Conservation (phyloP, 768 basidiomycete species). For the Crepidotus variabilis region DNA sequence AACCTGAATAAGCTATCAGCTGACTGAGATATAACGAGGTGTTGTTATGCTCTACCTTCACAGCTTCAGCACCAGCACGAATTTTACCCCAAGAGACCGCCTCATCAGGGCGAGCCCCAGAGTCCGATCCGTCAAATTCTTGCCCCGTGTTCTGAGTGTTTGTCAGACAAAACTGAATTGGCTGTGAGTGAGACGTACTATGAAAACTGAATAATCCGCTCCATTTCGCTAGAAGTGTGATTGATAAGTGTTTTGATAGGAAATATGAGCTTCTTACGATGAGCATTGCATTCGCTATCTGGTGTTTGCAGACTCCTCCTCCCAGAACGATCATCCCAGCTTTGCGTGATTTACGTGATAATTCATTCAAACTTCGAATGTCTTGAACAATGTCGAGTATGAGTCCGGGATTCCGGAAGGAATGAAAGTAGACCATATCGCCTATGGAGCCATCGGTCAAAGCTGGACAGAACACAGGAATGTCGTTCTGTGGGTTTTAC, state of each 20-base stretch:
- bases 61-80: constrained; percentile 74
- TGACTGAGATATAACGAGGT: neutral
- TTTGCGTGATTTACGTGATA: constrained; percentile 80
- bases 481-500: constrained; percentile 73
- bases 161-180: neutral
- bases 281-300: constrained; percentile 99
- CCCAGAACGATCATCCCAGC: constrained; percentile 99
- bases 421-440: constrained; percentile 99
- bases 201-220: constrained; percentile 95
- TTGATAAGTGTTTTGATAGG: neutral
- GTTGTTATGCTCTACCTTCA: constrained; percentile 52
- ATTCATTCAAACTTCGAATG: constrained; percentile 88
- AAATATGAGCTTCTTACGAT: constrained; percentile 59
- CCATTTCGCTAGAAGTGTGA: constrained; percentile 75
- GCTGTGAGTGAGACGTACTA: constrained; percentile 44
- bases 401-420: constrained; percentile 82
- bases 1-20: constrained; percentile 37
- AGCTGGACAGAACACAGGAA: constrained; percentile 98
- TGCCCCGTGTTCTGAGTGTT: constrained; percentile 87
- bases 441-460: constrained; percentile 97
- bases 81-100: constrained; percentile 99
- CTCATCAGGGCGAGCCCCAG: constrained; percentile 95
- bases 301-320: constrained; percentile 98
- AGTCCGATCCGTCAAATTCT: constrained; percentile 98
- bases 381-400: constrained; percentile 93